Conservation (phyloP, 345 rosid species). For the Firmiana major region DNA sequence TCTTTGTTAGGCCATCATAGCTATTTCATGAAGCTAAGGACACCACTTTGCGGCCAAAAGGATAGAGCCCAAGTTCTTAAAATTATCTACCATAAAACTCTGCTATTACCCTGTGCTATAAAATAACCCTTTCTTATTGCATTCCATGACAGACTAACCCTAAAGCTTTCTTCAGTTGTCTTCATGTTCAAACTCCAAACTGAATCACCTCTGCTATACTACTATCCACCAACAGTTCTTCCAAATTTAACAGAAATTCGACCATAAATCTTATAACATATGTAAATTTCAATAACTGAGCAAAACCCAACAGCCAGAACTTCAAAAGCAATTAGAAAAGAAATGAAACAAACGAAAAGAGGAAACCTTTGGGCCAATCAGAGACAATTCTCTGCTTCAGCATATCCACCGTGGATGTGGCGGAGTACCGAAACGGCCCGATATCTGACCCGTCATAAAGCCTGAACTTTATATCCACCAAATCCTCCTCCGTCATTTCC, state of each 20-base stretch:
- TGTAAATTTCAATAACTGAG: not conserved
- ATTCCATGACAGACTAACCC: no score
- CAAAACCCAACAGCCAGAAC: not conserved
- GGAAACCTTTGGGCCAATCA: constrained; percentile 90
- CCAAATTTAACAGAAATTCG: not conserved
- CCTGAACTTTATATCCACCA: constrained; percentile 81
- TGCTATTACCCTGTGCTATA: no score
- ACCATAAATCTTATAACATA: not conserved
- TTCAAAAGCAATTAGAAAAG: not conserved
- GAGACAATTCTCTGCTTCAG: constrained; percentile 87
- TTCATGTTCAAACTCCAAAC: no score
- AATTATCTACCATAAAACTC: no score
- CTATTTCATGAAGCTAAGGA: no score
- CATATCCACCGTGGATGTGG: constrained; percentile 78
- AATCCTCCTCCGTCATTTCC: constrained; percentile 83
- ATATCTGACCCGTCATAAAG: constrained; percentile 89
- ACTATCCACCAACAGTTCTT: not conserved
- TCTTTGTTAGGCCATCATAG: no score
- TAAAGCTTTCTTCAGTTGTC: no score
- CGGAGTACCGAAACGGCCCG: constrained; percentile 83
- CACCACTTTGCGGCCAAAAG: no score
- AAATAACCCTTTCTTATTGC: no score
- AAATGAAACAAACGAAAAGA: not conserved
- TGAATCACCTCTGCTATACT: not conserved
- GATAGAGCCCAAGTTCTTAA: no score